Percentiles rank a stretch among this genome's conserved stretches.
phyloP scores from a whole-genome alignment of 257 asterid genomes.

The Ilex aquifolium region DNA sequence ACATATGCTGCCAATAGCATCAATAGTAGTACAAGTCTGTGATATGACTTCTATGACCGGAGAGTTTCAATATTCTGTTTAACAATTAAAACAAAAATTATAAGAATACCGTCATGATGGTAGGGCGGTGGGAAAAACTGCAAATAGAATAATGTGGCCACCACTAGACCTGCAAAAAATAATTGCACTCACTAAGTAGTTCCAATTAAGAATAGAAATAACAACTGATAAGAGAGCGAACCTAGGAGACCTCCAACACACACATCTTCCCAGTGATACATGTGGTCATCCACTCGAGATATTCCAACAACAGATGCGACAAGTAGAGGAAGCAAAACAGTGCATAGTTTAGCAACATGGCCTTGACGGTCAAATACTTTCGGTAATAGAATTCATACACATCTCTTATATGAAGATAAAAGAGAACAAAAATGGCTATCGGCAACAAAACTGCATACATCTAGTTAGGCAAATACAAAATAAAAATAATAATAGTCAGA shows the following conservation, averaged over 20 bases:
- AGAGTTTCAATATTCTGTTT: too few species aligned
- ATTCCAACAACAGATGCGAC: slow-evolving; percentile 57
- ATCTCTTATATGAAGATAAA: slow-evolving; percentile 61
- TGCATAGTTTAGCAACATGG: slow-evolving; percentile 71
- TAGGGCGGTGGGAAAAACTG: slow-evolving; percentile 90
- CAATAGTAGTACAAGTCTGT: too few species aligned
- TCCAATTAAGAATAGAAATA: not conserved
- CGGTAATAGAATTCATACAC: slow-evolving; percentile 84
- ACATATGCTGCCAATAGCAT: too few species aligned
- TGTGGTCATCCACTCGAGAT: slow-evolving; percentile 75
- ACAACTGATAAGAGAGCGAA: slow-evolving; percentile 18
- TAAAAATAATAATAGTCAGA: not conserved
- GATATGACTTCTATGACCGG: too few species aligned
- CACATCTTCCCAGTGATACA: slow-evolving; percentile 96
- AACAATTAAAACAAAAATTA: not conserved
- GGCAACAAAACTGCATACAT: slow-evolving; percentile 69
- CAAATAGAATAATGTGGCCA: slow-evolving; percentile 69
- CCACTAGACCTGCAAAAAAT: slow-evolving; percentile 42
- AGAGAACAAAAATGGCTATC: slow-evolving; percentile 39
- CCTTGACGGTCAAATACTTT: slow-evolving; percentile 65
- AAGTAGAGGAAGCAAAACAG: slow-evolving; percentile 59
- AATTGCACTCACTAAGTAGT: not conserved
- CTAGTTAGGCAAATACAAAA: slow-evolving; percentile 30
- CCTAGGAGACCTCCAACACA: slow-evolving; percentile 80
- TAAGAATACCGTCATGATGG: slow-evolving; percentile 46